These are phyloP conservation scores for Leishmania tropica DNA, from an alignment of 208 protist species.

Conservation along the genomic window DNA sequence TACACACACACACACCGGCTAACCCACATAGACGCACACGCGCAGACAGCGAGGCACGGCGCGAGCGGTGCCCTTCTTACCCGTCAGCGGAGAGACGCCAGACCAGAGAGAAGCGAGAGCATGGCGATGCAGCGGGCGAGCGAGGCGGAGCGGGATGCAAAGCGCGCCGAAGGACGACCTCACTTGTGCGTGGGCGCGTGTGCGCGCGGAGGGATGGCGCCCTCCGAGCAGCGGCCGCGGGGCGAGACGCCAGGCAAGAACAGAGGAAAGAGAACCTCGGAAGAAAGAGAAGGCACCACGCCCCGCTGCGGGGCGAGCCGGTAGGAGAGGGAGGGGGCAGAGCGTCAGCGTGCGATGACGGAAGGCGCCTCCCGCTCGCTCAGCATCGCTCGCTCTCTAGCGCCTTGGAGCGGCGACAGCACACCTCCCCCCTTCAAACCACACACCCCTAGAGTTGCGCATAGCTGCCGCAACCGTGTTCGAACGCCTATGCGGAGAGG, in stretches of 20 bases:
- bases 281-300: background rate
- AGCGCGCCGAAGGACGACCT: background rate
- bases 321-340: background rate
- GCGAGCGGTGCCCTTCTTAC: background rate
- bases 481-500: background rate
- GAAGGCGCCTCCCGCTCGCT: background rate
- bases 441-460: background rate
- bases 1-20: background rate
- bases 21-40: background rate
- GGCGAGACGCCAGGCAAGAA: background rate
- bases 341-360: background rate
- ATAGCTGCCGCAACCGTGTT: background rate
- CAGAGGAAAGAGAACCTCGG: background rate
- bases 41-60: background rate
- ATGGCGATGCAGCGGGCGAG: background rate
- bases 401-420: background rate
- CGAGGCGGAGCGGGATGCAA: background rate
- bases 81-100: background rate
- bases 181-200: background rate
- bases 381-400: background rate
- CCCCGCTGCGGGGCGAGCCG: background rate
- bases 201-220: background rate
- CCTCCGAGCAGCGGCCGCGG: background rate
- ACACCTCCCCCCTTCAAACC: background rate
- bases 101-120: slow-evolving; percentile 4